Base-by-base conservation (phyloP, 768 basidiomycete species). In the Strobilomyces confusus region DNA sequence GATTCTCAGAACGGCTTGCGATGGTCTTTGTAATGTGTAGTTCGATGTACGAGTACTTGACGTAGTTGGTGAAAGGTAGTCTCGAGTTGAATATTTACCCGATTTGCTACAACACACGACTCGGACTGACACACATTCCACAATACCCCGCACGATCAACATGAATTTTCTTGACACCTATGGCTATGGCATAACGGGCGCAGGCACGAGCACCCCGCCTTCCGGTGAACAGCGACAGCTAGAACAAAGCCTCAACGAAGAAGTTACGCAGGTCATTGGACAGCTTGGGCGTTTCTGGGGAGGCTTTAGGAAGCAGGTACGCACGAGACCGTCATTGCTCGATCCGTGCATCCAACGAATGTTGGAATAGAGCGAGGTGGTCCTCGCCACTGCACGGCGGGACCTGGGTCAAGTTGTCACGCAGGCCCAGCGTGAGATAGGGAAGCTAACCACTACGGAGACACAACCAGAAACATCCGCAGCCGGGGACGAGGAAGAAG, bases 281-380 rank as follows among this genome's bases (percentile, higher is more conserved):
- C 87, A 91, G 63, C 74, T 95, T 13, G 84, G 86, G 26, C 77
- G 86, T 48, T 86, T 93, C 65, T 97, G 94, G 94, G 92, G 92
- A 42, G 89, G 91, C 29, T 88, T 95, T 64, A 82, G 84, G 75
- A 89, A 87, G 68, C 92, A 94, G 84, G 92, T 84, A 60, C 58
- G 82, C 63, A 45, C 5, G n/a, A 41, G 45, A 26, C 15, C 12
- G 13, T 19, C 25, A 20, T 45, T 29, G 9, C 36, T 43, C 15
- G 15, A 19, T 25, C 41, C n/a, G 19, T 42, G 19, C 9, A 6
- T 48, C 48, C 34, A 17, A 9, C 19, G 30, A 41, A 45, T 51
- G 42, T 23, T 44, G 14, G 55, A 37, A 50, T 54, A 92, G 89
- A 85, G 89, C 63, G 86, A 88, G 69, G 77, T 66, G 37, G 87